phyloP scores from a whole-genome alignment of 2,329 filamentous ascomycete species.

The Xylariales sp. region DNA sequence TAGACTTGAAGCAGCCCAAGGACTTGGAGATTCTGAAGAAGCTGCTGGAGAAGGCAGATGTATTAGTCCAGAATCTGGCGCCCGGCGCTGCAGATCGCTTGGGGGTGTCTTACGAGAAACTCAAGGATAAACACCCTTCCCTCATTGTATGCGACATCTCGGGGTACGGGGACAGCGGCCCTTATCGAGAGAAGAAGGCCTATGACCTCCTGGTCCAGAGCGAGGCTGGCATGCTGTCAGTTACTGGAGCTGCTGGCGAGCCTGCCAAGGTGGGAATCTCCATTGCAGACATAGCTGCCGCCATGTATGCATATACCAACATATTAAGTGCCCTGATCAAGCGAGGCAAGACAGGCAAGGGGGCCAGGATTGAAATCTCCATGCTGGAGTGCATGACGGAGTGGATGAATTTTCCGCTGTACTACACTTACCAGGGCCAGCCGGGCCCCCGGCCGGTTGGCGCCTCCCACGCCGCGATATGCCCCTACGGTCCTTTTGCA shows the following conservation, averaged over 20 bases:
- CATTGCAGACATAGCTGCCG: constrained; percentile 50
- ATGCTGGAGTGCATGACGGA: constrained; percentile 56
- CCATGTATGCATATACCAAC: constrained; percentile 47
- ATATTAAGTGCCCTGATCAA: constrained; percentile 46
- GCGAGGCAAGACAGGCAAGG: constrained; percentile 41
- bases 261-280: constrained; percentile 49
- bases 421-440: constrained; percentile 45
- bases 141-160: constrained; percentile 53
- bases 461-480: constrained; percentile 50
- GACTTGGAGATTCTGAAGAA: constrained; percentile 38
- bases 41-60: constrained; percentile 40
- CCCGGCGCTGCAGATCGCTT: constrained; percentile 43
- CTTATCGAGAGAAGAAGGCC: constrained; percentile 49
- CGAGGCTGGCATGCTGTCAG: constrained; percentile 44
- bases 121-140: constrained; percentile 34
- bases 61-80: constrained; percentile 49
- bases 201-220: constrained; percentile 52
- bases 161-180: constrained; percentile 46
- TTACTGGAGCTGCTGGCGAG: constrained; percentile 40
- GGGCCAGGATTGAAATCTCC: constrained; percentile 47
- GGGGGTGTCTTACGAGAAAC: constrained; percentile 39
- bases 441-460: constrained; percentile 38
- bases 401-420: constrained; percentile 55
- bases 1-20: constrained; percentile 40
- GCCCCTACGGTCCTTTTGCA: constrained; percentile 52